Percentiles rank a stretch among this genome's conserved stretches.
Conservation (phyloP, 768 basidiomycete genomes). For the Neoboletus brunneissimus region DNA sequence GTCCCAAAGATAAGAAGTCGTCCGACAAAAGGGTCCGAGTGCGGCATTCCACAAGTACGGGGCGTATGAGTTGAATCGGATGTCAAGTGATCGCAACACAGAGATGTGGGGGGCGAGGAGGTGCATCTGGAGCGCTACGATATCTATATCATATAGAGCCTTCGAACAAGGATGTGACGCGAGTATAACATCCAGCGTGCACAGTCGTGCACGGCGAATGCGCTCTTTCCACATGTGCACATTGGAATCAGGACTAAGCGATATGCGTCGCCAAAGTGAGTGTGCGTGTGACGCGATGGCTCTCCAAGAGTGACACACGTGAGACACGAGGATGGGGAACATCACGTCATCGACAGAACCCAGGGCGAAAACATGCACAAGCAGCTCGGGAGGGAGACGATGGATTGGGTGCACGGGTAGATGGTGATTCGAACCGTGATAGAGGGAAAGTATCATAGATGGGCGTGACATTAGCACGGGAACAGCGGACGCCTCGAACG, state of each 20-base stretch:
- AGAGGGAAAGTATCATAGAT: slow-evolving; percentile 28
- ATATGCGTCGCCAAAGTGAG: slow-evolving; percentile 61
- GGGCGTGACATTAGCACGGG: slow-evolving; percentile 23
- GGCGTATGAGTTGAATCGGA: slow-evolving; percentile 51
- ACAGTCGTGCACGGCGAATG: slow-evolving; percentile 56
- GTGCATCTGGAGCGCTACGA: slow-evolving; percentile 62
- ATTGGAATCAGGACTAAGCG: slow-evolving; percentile 40
- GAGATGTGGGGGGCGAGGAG: slow-evolving; percentile 45
- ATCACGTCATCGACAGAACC: slow-evolving; percentile 54
- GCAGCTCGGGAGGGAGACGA: slow-evolving; percentile 59
- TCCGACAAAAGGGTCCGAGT: slow-evolving; percentile 51
- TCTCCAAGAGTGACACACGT: slow-evolving; percentile 67
- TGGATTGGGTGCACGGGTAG: slow-evolving; percentile 50
- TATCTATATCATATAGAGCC: slow-evolving; percentile 32
- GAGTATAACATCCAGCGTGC: slow-evolving; percentile 60
- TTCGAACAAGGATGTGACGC: slow-evolving; percentile 34
- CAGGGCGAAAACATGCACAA: slow-evolving; percentile 60
- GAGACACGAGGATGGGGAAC: slow-evolving; percentile 62
- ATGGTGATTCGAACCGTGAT: slow-evolving; percentile 20
- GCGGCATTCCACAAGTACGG: slow-evolving; percentile 71
- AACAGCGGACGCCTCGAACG: slow-evolving; percentile 13
- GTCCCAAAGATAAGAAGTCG: slow-evolving; percentile 25
- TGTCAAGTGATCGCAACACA: slow-evolving; percentile 61
- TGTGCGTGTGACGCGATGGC: slow-evolving; percentile 58
- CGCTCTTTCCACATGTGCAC: slow-evolving; percentile 62